phyloP scores from a whole-genome alignment of 768 basidiomycete genomes.

The Mycena venus region DNA sequence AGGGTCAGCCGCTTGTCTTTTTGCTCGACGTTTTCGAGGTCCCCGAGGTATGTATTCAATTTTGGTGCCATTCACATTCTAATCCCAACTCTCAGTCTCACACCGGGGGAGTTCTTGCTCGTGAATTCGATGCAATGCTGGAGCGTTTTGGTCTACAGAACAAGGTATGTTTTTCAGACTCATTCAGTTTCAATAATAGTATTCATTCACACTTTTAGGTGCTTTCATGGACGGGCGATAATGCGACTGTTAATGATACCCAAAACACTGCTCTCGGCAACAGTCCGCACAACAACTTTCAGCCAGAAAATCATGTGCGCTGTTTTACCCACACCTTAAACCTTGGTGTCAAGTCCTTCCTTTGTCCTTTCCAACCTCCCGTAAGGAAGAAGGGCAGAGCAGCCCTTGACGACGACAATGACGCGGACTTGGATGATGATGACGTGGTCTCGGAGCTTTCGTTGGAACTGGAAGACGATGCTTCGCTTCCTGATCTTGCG shows the following conservation, averaged over 20 bases:
- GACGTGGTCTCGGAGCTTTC: neutral
- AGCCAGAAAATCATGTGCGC: neutral
- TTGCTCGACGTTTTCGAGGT: neutral
- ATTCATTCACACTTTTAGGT: neutral
- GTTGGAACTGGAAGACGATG: neutral
- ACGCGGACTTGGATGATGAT: neutral
- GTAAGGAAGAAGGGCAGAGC: neutral
- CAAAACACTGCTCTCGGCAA: constrained; percentile 32
- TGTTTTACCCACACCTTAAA: constrained; percentile 2
- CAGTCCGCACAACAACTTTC: constrained; percentile 24
- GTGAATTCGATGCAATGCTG: constrained; percentile 36
- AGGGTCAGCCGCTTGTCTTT: neutral
- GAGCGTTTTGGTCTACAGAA: constrained; percentile 33
- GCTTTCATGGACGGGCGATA: constrained; percentile 38
- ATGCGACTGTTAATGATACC: constrained; percentile 41
- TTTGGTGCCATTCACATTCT: neutral
- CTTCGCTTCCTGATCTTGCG: neutral
- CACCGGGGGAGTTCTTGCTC: constrained; percentile 36
- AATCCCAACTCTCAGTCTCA: constrained; percentile 36
- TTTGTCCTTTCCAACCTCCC: constrained; percentile 3
- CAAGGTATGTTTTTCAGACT: constrained; percentile 33
- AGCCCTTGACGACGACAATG: neutral
- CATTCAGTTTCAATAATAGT: neutral
- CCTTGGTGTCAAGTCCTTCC: neutral
- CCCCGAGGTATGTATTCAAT: neutral